Evolutionary conservation across 345 rosid genomes (phyloP), one percentile per base, ranked within the genome.

Genomic region (Moricandia arvensis): DNA sequence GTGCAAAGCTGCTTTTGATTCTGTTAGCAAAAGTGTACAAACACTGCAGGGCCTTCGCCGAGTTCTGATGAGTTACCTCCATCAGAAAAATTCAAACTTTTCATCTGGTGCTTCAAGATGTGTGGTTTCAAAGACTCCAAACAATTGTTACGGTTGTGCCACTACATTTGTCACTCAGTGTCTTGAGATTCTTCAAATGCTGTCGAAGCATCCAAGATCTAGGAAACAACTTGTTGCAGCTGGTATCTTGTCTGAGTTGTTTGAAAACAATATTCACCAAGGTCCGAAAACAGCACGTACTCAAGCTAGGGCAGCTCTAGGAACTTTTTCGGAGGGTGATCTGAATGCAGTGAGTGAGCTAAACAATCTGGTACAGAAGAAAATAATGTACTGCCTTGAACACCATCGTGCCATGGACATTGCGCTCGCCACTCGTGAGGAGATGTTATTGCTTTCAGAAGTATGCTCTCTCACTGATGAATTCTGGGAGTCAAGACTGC

Each of bases 1-100:
- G 80, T 95, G 98, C 88, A 95, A 95, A 83, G 98, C 98, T 79
- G 99, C 99, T 80, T 95, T 95, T 85, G 99, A 92, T 82, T 95
- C 99, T 76, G 99, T 95, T 65, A 92, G 96, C 86, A 95, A 95
- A 86, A 95, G 98, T 82, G 99, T 95, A 58, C 99, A 95, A 85
- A 95, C 97, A 8, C 87, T 95, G 63, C 98, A 95, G 83, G 99
- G 99, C 57, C 93, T 95, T 79, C 99, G 99, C 64, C 83, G 90
- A 68, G 98, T 92, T 83, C 74, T 95, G 77, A 95, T 95, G 99
- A 91, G 80, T 77, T 95, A 92, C 82, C 86, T 95, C 87, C 98
- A 92, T 86, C 97, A 86, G 84, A 95, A 89, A 74, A 93, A 85
- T 73, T 87, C 91, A 43, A 89, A 92, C 74, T 77, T 78, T 77